These are phyloP conservation scores for Erysimum cheiri DNA, from an alignment of 441 rosid species.

Conservation along the genomic window DNA sequence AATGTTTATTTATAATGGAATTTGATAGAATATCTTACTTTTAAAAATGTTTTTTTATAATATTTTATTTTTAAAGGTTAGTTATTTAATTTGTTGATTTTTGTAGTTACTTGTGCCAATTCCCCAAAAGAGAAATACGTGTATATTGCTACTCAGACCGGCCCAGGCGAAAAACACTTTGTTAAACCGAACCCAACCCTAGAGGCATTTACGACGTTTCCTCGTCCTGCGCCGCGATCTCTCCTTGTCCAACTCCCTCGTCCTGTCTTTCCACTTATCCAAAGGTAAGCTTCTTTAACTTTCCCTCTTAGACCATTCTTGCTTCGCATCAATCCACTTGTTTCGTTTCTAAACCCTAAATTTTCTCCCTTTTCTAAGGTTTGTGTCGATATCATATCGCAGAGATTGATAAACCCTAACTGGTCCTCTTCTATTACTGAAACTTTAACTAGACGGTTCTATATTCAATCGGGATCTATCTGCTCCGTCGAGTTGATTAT, in stretches of 20 bases:
- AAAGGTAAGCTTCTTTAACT: slow-evolving; percentile 27
- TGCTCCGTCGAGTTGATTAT: not conserved
- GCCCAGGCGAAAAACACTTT: not conserved
- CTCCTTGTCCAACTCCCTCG: not conserved
- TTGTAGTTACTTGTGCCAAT: too few relatives aligned
- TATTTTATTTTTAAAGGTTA: too few relatives aligned
- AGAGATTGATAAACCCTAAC: not conserved
- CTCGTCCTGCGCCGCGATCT: slow-evolving; percentile 21
- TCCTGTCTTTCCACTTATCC: not conserved
- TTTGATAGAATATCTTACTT: too few relatives aligned
- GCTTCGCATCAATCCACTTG: not conserved
- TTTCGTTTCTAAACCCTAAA: slow-evolving; percentile 1
- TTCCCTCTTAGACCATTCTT: not conserved
- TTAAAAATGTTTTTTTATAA: too few relatives aligned
- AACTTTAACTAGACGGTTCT: not conserved
- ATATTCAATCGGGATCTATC: not conserved
- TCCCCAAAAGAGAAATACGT: too few relatives aligned
- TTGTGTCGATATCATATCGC: slow-evolving; percentile 11
- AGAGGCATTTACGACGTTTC: not conserved
- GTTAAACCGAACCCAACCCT: not conserved
- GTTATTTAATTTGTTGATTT: too few relatives aligned
- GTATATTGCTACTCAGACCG: not conserved
- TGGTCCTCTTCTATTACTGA: not conserved
- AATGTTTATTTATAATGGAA: too few relatives aligned
- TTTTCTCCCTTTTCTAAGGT: not conserved